phyloP scores from a whole-genome alignment of 148 eudicot species.

The Rhododendron williamsianum region DNA sequence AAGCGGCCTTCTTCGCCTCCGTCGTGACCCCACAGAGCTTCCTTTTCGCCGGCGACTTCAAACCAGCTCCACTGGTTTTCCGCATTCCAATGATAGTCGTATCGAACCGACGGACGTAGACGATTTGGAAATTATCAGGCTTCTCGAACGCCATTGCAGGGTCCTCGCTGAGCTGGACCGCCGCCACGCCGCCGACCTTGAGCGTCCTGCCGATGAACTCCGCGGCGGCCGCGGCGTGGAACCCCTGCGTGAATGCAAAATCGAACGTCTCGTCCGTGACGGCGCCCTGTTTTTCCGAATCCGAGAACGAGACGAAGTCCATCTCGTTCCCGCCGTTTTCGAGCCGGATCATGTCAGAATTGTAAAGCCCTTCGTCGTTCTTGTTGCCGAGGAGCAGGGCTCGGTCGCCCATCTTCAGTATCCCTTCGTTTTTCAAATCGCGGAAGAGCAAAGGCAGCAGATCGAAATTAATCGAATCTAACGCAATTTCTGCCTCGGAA shows the following conservation, averaged over 20 bases:
- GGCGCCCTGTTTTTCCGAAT: slow-evolving; percentile 17
- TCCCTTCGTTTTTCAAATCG: slow-evolving; percentile 46
- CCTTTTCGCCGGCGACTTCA: slow-evolving; percentile 16
- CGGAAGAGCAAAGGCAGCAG: slow-evolving; percentile 28
- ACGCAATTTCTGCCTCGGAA: background rate
- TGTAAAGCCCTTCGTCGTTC: background rate
- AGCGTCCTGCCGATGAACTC: slow-evolving; percentile 35
- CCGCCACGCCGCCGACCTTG: slow-evolving; percentile 37
- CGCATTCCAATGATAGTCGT: slow-evolving; percentile 31
- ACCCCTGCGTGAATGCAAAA: slow-evolving; percentile 29
- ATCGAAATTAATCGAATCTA: slow-evolving; percentile 4
- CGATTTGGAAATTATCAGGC: slow-evolving; percentile 34
- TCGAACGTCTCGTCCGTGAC: slow-evolving; percentile 32
- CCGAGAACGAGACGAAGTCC: slow-evolving; percentile 15
- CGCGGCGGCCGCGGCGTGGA: background rate
- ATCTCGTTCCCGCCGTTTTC: background rate
- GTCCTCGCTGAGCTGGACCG: slow-evolving; percentile 22
- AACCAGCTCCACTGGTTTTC: slow-evolving; percentile 5
- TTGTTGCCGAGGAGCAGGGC: slow-evolving; percentile 22
- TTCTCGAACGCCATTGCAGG: slow-evolving; percentile 16
- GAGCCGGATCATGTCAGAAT: slow-evolving; percentile 4
- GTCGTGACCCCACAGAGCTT: slow-evolving; percentile 22
- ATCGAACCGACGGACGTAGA: slow-evolving; percentile 28
- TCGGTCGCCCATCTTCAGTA: slow-evolving; percentile 26
- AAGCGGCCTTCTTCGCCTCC: slow-evolving; percentile 41